A percentile compares a stretch with the other conserved stretches of the same genome.
Evolutionary conservation across 2,329 filamentous ascomycete genomes (phyloP).

Genomic region (Parafenestella ontariensis): DNA sequence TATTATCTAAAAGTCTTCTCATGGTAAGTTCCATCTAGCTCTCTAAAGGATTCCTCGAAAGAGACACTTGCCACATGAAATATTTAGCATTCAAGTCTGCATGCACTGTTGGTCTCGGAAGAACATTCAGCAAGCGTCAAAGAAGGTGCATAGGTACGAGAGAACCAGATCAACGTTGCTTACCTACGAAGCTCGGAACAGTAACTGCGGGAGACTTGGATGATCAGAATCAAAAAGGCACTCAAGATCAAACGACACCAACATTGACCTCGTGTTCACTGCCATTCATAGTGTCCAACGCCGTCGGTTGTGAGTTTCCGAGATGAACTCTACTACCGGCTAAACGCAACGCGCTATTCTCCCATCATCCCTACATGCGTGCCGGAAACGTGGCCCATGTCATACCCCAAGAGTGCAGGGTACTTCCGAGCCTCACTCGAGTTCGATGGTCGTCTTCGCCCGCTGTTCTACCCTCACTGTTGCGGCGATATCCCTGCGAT

Average conservation of each 20-base stretch:
- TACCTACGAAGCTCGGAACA: background rate
- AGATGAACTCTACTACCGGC: conserved; percentile 32
- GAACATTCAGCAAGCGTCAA: background rate
- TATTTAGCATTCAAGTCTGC: background rate
- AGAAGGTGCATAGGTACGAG: background rate
- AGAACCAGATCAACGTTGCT: background rate
- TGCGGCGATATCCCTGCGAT: background rate
- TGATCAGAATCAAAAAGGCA: conserved; percentile 1
- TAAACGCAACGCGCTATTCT: conserved; percentile 22
- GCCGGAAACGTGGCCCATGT: background rate
- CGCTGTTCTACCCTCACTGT: background rate
- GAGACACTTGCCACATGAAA: too few species aligned
- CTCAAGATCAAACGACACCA: conserved; percentile 22
- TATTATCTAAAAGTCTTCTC: too few species aligned
- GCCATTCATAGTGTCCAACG: conserved; percentile 6
- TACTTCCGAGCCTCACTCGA: background rate
- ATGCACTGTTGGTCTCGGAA: background rate
- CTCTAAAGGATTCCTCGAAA: too few species aligned
- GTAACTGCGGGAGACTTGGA: background rate
- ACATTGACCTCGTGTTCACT: conserved; percentile 10
- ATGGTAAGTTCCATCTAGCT: too few species aligned
- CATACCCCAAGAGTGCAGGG: background rate
- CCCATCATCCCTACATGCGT: background rate
- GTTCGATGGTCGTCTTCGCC: background rate
- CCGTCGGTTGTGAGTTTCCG: conserved; percentile 19